Evolutionary conservation across 768 basidiomycete species (phyloP).

Genomic region (Suillus placidus): DNA sequence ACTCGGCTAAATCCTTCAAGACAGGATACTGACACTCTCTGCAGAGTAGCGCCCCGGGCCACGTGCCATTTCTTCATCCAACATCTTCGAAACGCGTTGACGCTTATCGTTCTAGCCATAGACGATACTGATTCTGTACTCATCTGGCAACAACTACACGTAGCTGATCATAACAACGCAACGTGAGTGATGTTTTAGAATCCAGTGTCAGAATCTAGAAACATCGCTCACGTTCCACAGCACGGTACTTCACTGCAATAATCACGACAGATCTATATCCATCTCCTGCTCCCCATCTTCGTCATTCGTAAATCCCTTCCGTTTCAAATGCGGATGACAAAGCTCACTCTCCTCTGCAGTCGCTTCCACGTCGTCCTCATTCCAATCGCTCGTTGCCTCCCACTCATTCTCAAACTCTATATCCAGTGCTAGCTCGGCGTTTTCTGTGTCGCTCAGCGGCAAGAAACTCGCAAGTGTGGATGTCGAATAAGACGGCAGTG

Average conservation of each 20-base stretch:
- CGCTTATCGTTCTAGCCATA: background rate
- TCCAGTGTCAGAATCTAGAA: background rate
- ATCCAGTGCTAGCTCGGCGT: slow-evolving; percentile 60
- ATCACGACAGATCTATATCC: slow-evolving; percentile 35
- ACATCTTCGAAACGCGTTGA: background rate
- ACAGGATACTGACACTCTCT: too few relatives aligned
- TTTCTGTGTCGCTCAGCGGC: slow-evolving; percentile 46
- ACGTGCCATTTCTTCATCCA: too few relatives aligned
- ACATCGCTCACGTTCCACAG: background rate
- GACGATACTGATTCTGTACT: background rate
- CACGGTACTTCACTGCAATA: background rate
- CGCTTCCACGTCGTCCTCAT: slow-evolving; percentile 84
- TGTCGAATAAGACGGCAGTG: slow-evolving; percentile 12
- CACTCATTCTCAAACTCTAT: slow-evolving; percentile 90
- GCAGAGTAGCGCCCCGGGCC: too few relatives aligned
- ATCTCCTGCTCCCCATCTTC: slow-evolving; percentile 46
- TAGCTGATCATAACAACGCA: background rate
- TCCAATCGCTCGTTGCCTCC: slow-evolving; percentile 91
- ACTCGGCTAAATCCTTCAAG: too few relatives aligned
- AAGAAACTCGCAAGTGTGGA: slow-evolving; percentile 29
- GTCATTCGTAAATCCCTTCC: slow-evolving; percentile 25
- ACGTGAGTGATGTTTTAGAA: background rate
- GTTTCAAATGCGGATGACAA: slow-evolving; percentile 54
- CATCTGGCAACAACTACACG: background rate
- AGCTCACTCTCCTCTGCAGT: slow-evolving; percentile 69